A percentile compares a stretch with the other conserved stretches of the same genome.
Conservation (phyloP, 495 filamentous ascomycete genomes). For the Cetradonia linearis region DNA sequence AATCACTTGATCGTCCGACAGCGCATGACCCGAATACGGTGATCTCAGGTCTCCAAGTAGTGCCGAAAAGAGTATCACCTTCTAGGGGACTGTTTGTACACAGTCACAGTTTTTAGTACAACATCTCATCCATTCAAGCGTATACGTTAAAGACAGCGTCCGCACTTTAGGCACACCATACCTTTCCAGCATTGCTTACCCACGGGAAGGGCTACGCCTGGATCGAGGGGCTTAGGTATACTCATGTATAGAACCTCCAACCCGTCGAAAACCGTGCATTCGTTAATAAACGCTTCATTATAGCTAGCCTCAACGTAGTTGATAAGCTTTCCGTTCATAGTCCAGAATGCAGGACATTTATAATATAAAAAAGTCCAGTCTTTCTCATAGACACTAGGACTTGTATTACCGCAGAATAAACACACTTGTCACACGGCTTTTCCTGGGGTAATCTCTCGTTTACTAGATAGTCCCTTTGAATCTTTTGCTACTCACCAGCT, state of each 20-base stretch:
- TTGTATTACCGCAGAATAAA: conserved; percentile 30
- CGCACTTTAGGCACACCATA: conserved; percentile 64
- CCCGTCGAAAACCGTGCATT: conserved; percentile 30
- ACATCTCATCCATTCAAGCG: conserved; percentile 58
- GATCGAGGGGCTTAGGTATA: conserved; percentile 31
- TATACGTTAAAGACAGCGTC: conserved; percentile 49
- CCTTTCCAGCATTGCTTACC: conserved; percentile 45
- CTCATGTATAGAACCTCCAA: conserved; percentile 33
- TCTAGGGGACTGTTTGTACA: conserved; percentile 30
- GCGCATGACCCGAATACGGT: conserved; percentile 19
- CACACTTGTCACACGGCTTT: conserved; percentile 31
- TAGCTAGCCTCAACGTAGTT: conserved; percentile 38
- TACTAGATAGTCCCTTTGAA: conserved; percentile 16
- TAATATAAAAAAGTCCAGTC: conserved; percentile 65
- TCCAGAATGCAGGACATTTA: conserved; percentile 50
- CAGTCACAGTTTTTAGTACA: conserved; percentile 42
- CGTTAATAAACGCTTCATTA: conserved; percentile 46
- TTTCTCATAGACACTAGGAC: conserved; percentile 38
- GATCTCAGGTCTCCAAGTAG: conserved; percentile 31
- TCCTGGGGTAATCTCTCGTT: conserved; percentile 23
- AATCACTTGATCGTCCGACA: conserved; percentile 6
- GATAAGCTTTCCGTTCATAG: conserved; percentile 23
- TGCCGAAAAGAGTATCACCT: conserved; percentile 29
- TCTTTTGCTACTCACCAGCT: conserved; percentile 60
- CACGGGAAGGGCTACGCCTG: conserved; percentile 29